Percentiles rank a stretch among this genome's conserved stretches.
Evolutionary conservation across 805 yeast genomes (phyloP).

Genomic region (Candida qinlingensis): DNA sequence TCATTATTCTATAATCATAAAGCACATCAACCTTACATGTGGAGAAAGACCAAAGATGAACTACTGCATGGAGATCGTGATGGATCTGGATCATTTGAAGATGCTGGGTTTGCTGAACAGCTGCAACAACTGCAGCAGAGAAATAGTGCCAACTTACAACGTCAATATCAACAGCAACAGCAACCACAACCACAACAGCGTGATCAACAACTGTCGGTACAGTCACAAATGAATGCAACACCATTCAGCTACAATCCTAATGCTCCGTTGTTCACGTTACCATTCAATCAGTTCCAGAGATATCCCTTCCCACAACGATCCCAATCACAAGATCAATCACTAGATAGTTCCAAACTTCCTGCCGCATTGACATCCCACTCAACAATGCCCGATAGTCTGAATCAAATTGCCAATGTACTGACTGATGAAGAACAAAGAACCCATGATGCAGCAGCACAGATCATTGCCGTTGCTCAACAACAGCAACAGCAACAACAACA

Average conservation of each 20-base stretch:
- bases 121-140: constrained; percentile 2
- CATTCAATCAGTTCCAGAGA: background rate
- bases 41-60: constrained; percentile 19
- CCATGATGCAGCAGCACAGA: constrained; percentile 8
- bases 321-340: background rate
- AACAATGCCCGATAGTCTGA: background rate
- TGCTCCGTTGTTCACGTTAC: background rate
- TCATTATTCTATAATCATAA: constrained; percentile 35
- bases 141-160: background rate
- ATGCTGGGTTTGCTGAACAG: constrained; percentile 3
- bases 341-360: background rate
- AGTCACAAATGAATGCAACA: background rate
- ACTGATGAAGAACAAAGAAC: constrained; percentile 1
- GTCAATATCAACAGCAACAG: background rate
- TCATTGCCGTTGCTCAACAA: constrained; percentile 8
- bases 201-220: background rate
- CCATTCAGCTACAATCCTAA: background rate
- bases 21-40: constrained; percentile 33
- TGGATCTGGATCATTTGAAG: constrained; percentile 4
- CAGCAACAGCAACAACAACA: background rate
- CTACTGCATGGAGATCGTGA: background rate
- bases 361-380: background rate
- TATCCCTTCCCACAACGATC: background rate
- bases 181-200: background rate
- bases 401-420: background rate